A percentile compares a stretch with the other conserved stretches of the same genome.
Evolutionary conservation across 495 filamentous ascomycete species (phyloP).

Genomic region (Penicillium waksmanii): DNA sequence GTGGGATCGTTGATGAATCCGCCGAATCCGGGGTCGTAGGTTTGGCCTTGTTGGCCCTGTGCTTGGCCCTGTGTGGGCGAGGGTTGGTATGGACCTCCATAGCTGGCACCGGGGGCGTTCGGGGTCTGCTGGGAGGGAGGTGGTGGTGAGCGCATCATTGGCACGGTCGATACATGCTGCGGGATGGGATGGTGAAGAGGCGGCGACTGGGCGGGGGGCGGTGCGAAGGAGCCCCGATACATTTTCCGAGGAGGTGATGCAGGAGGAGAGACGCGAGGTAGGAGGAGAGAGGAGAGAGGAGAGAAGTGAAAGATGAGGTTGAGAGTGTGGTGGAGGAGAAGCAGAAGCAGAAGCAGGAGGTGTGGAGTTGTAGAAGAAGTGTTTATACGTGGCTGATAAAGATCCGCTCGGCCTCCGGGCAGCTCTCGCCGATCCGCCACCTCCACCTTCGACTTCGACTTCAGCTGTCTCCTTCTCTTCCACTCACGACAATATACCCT

Average conservation of each 20-base stretch:
- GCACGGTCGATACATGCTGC: conserved; percentile 97
- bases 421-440: conserved; percentile 40
- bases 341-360: conserved; percentile 15
- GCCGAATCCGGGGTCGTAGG: conserved; percentile 74
- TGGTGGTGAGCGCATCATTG: conserved; percentile 96
- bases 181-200: conserved; percentile 98
- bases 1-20: conserved; percentile 94
- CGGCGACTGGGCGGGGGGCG: conserved; percentile 80
- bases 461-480: conserved; percentile 9
- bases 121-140: conserved; percentile 80
- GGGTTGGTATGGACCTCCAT: conserved; percentile 72
- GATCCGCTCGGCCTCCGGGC: conserved; percentile 16
- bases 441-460: conserved; percentile 10
- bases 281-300: conserved; percentile 13
- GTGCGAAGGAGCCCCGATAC: conserved; percentile 81
- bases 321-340: conserved; percentile 16
- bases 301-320: conserved; percentile 12
- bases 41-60: conserved; percentile 31
- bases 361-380: conserved; percentile 21
- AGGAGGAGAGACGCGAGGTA: too few species aligned
- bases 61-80: conserved; percentile 51
- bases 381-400: conserved; percentile 53
- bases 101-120: conserved; percentile 45
- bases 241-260: conserved; percentile 48
- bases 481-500: background rate